Conservation (phyloP, 805 yeast genomes). For the Maudiozyma turicensis region DNA sequence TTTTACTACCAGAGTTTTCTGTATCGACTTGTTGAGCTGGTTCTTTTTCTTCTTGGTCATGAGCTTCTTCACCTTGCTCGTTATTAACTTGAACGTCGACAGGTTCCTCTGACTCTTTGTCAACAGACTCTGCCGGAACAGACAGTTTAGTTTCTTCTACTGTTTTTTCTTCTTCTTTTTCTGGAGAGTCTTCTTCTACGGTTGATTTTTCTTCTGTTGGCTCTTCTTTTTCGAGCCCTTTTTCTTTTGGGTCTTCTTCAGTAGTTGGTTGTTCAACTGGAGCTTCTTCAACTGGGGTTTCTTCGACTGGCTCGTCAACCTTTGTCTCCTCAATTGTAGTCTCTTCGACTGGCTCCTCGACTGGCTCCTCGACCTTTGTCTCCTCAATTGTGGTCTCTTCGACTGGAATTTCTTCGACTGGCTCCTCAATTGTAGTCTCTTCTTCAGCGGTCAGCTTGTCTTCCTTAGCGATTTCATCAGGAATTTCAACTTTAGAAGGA, state of each 20-base stretch:
- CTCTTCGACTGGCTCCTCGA: constrained; percentile 1
- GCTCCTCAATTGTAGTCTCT: constrained; percentile 2
- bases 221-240: constrained; percentile 3
- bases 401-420: not conserved
- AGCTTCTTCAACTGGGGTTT: constrained; percentile 4
- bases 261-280: constrained; percentile 1
- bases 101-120: constrained; percentile 1
- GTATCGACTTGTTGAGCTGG: not conserved
- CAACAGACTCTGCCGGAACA: not conserved
- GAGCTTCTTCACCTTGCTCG: not conserved
- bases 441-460: constrained; percentile 3
- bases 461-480: not conserved
- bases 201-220: constrained; percentile 4
- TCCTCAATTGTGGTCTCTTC: not conserved
- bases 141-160: not conserved
- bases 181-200: constrained; percentile 2
- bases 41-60: not conserved
- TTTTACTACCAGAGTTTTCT: constrained; percentile 16
- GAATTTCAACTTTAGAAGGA: not conserved
- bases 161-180: constrained; percentile 1
- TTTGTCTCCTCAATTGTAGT: not conserved
- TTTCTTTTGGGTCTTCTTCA: not conserved
- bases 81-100: not conserved
- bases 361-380: constrained; percentile 1
- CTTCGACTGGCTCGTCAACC: constrained; percentile 5